A percentile compares a stretch with the other conserved stretches of the same genome.
phyloP scores from a whole-genome alignment of 108 stramenopile species.

The Bacterosira constricta region DNA sequence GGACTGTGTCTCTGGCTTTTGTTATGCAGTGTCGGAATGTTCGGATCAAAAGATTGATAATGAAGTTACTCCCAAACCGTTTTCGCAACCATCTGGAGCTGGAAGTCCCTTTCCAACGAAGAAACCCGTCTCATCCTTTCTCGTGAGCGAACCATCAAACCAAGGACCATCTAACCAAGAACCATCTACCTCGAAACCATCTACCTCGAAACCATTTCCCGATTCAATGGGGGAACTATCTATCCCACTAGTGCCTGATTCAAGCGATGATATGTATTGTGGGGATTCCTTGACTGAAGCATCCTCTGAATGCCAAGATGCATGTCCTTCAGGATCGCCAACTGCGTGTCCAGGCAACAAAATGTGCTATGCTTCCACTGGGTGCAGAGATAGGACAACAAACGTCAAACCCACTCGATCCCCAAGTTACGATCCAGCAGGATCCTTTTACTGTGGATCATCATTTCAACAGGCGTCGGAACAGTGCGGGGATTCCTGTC shows the following conservation, averaged over 20 bases:
- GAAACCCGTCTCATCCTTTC: too few species aligned
- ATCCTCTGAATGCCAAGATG: slow-evolving; percentile 51
- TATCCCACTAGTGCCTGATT: neutral
- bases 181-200: too few species aligned
- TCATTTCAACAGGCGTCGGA: slow-evolving; percentile 35
- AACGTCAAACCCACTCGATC: slow-evolving; percentile 18
- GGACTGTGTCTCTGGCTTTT: slow-evolving; percentile 19
- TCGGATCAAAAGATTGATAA: too few species aligned
- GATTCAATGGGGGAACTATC: neutral
- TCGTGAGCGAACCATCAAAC: too few species aligned
- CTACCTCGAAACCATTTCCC: neutral
- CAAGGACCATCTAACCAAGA: too few species aligned
- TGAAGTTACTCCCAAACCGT: too few species aligned
- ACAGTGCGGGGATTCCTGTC: slow-evolving; percentile 31
- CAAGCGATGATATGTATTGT: slow-evolving; percentile 71
- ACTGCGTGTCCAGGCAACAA: slow-evolving; percentile 69
- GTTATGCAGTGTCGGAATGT: slow-evolving; percentile 29
- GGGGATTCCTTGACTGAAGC: slow-evolving; percentile 75
- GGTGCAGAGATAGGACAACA: slow-evolving; percentile 46
- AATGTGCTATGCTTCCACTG: slow-evolving; percentile 82
- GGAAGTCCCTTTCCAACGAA: too few species aligned
- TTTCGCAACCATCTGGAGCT: too few species aligned
- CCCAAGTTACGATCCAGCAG: slow-evolving; percentile 29
- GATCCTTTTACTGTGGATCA: slow-evolving; percentile 42
- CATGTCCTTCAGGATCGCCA: slow-evolving; percentile 75